Evolutionary conservation across 2,329 filamentous ascomycete genomes (phyloP), one percentile per base, ranked within the genome.

Genomic region (Claviceps citrina): DNA sequence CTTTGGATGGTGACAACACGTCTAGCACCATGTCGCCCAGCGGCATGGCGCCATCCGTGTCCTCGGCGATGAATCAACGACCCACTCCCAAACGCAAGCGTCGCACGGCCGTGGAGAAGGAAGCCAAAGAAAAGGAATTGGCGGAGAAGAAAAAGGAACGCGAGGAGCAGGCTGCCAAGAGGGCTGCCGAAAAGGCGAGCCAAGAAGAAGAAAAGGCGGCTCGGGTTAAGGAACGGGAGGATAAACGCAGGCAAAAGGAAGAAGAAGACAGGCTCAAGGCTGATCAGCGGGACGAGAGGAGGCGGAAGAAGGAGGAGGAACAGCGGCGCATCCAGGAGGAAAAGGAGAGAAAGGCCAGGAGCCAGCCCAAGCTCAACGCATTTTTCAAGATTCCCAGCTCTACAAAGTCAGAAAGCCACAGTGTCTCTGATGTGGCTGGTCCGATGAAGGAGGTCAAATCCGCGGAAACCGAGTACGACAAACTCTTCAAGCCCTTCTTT

Each of bases 401-500:
- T 2, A 59, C 65, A 41, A 71, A 69, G 48, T 49, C 56, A 30
- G 54, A 57, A 3, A 50, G 55, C 36, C 57, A 57, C 20, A 57
- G 56, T 18, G 48, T 53, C 15, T 43, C 54, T 26, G 58, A 54
- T 28, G 48, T 47, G 2, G 44, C 38, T 6, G 56, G 56, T 28
- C 49, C 59, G 38, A 40, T 47, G 32, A 55, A 63, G 46, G 40
- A 46, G 7, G 44, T 31, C 7, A 48, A 51, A 25, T 27, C 40
- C n/a, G 39, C 44, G 20, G 53, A 48, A 37, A 68, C 71, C 0
- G 68, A 74, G 33, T 87, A 84, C 48, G 64, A 81, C 15, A 77
- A 75, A 48, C 65, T 70, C 27, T 96, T 96, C 52, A 71, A 85
- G 25, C 78, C 83, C 0, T 96, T 95, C 57, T 87, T 81, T 46